A percentile compares a stretch with the other conserved stretches of the same genome.
Evolutionary conservation across 1,284 basidiomycete species (phyloP).

Genomic region (Austroboletus niveus): DNA sequence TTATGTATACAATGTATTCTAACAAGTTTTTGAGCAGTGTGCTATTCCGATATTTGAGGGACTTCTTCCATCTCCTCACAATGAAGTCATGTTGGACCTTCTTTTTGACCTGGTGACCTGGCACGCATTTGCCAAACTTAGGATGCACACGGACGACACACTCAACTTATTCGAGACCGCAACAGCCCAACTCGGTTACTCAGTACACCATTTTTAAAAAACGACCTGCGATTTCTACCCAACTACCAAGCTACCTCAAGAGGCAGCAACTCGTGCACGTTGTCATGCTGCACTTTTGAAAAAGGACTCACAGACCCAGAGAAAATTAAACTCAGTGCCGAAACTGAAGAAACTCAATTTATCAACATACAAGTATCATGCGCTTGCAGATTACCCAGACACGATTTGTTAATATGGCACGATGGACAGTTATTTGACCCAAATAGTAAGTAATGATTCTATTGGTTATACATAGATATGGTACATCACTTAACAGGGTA

Average conservation of each 20-base stretch:
- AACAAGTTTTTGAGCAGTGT: too few relatives aligned
- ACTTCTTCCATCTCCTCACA: too few relatives aligned
- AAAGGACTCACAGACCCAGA: neutral
- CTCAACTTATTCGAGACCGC: too few relatives aligned
- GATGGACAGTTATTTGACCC: constrained; percentile 34
- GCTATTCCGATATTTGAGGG: too few relatives aligned
- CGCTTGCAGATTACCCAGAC: constrained; percentile 29
- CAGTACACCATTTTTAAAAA: neutral
- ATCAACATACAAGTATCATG: constrained; percentile 34
- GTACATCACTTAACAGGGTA: too few relatives aligned
- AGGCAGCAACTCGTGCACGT: neutral
- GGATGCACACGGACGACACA: too few relatives aligned
- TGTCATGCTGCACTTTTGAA: neutral
- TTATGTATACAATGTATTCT: too few relatives aligned
- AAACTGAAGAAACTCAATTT: constrained; percentile 21
- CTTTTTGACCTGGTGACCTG: too few relatives aligned
- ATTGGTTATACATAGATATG: too few relatives aligned
- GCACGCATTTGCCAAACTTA: too few relatives aligned
- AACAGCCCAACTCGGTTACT: constrained; percentile 9
- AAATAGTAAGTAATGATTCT: constrained; percentile 21
- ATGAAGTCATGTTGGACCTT: too few relatives aligned
- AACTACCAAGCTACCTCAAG: constrained; percentile 3
- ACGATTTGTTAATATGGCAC: constrained; percentile 32
- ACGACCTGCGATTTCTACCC: neutral
- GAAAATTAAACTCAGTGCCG: neutral